Percentiles rank a stretch among this genome's conserved stretches.
Conservation (phyloP, 495 filamentous ascomycete species). For the Extremus antarcticus region DNA sequence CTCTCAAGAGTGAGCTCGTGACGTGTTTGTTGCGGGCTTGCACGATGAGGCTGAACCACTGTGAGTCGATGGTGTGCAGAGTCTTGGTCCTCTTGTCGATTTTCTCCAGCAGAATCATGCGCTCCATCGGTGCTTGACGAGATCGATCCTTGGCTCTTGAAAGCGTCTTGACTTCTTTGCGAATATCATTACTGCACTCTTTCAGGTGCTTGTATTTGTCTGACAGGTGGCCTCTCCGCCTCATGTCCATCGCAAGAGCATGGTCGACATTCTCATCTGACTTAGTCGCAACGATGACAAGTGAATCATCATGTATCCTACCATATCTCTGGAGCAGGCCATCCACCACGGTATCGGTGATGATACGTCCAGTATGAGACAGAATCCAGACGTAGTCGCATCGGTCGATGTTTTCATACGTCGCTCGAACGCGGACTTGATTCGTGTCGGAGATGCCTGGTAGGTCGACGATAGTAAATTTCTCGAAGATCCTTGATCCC, state of each 20-base stretch:
- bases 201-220: not conserved
- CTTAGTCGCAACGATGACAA: slow-evolving; percentile 4
- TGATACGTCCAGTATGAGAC: not conserved
- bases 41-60: not conserved
- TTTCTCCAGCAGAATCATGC: not conserved
- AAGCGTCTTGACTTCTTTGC: not conserved
- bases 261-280: slow-evolving; percentile 7
- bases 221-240: not conserved
- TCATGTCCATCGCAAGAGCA: not conserved
- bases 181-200: not conserved
- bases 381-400: slow-evolving; percentile 14
- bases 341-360: not conserved
- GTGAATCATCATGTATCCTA: not conserved
- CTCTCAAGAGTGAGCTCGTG: not conserved
- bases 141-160: not conserved
- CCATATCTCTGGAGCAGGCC: slow-evolving; percentile 1
- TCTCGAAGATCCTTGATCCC: slow-evolving; percentile 2
- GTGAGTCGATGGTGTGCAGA: not conserved
- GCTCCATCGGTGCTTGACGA: not conserved
- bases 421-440: slow-evolving; percentile 1
- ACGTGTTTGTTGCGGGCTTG: slow-evolving; percentile 8
- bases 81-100: not conserved
- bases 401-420: slow-evolving; percentile 1
- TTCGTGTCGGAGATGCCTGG: slow-evolving; percentile 13
- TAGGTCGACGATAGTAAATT: slow-evolving; percentile 8